Percentiles rank a stretch among this genome's conserved stretches.
These are phyloP conservation scores for Epichloe glyceriae DNA, from an alignment of 2,329 filamentous ascomycete species.

Conservation along the genomic window DNA sequence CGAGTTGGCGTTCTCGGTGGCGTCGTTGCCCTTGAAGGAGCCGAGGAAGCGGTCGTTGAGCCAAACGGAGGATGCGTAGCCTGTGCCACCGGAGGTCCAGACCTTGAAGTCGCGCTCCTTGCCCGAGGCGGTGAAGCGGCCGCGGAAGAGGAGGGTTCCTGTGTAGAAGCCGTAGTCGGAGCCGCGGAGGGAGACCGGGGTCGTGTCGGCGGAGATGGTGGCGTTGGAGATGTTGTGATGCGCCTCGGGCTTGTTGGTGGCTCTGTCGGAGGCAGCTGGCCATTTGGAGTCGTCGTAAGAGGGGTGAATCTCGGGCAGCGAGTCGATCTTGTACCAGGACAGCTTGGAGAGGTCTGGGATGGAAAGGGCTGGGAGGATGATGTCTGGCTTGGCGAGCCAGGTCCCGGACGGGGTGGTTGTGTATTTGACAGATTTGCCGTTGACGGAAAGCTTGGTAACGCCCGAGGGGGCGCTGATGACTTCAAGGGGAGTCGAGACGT, in stretches of 20 bases:
- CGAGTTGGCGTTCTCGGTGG: constrained; percentile 34
- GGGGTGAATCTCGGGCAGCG: constrained; percentile 52
- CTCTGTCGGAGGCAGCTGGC: constrained; percentile 17
- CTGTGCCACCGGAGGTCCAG: constrained; percentile 51
- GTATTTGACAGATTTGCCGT: constrained; percentile 24
- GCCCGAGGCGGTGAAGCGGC: constrained; percentile 52
- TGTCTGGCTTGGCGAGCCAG: constrained; percentile 34
- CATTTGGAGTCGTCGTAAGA: constrained; percentile 58
- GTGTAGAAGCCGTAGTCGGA: constrained; percentile 64
- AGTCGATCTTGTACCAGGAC: constrained; percentile 57
- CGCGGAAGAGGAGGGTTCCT: constrained; percentile 56
- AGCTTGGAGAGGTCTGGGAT: constrained; percentile 36
- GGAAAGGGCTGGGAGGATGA: constrained; percentile 34
- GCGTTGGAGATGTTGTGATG: constrained; percentile 48
- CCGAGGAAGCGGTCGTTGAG: constrained; percentile 50
- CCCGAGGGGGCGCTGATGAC: constrained; percentile 47
- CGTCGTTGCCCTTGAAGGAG: constrained; percentile 46
- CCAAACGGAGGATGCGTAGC: constrained; percentile 56
- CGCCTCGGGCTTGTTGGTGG: constrained; percentile 27
- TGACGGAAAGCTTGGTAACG: constrained; percentile 31
- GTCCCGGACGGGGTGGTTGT: constrained; percentile 27
- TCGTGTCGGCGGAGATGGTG: constrained; percentile 39
- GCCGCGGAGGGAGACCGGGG: constrained; percentile 53
- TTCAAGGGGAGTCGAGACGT: constrained; percentile 47
- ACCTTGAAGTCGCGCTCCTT: constrained; percentile 44